These are phyloP conservation scores for Eucalyptus cloeziana DNA, from an alignment of 345 rosid genomes.

Conservation along the genomic window DNA sequence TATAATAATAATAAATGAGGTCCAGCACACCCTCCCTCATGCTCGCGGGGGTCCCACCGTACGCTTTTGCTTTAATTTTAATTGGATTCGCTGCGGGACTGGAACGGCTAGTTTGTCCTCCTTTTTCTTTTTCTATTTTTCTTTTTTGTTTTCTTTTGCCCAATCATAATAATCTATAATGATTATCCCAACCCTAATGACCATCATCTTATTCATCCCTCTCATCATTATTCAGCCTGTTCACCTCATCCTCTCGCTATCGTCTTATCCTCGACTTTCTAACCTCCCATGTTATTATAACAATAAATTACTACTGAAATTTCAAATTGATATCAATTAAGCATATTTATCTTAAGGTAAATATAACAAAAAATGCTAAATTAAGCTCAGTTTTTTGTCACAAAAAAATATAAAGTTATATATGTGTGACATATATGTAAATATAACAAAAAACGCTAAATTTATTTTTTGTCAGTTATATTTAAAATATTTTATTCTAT, in stretches of 20 bases:
- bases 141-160: too few species aligned
- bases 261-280: not conserved
- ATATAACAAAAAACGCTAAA: too few species aligned
- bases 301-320: not conserved
- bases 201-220: not conserved
- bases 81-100: not conserved
- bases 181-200: not conserved
- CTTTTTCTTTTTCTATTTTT: accelerated
- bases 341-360: not conserved
- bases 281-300: not conserved
- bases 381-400: not conserved
- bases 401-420: accelerated
- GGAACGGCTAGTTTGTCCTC: not conserved
- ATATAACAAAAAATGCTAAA: too few species aligned
- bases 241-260: not conserved
- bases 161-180: not conserved
- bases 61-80: not conserved
- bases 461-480: too few species aligned
- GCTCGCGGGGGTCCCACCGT: not conserved
- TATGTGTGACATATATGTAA: too few species aligned
- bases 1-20: not conserved
- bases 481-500: too few species aligned
- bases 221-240: not conserved
- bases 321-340: not conserved
- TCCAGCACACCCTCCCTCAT: not conserved